These are phyloP conservation scores for Lipomyces kockii DNA, from an alignment of 805 yeast species.

Conservation along the genomic window DNA sequence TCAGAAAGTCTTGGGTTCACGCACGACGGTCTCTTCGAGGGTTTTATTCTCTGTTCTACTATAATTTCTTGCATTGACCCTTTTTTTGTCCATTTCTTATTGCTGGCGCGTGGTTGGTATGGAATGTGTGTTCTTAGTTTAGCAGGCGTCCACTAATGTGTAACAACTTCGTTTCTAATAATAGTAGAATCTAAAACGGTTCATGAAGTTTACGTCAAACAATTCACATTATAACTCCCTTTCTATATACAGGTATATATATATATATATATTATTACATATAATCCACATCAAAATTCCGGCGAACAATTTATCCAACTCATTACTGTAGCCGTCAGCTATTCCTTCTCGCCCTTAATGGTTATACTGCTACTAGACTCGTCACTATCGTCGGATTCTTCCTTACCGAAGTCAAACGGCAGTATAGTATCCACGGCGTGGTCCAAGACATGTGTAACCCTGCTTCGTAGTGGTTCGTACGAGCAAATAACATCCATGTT, in stretches of 20 bases:
- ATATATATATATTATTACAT: too few relatives aligned
- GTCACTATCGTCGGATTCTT: not conserved
- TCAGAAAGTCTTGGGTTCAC: not conserved
- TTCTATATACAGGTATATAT: not conserved
- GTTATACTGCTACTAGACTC: not conserved
- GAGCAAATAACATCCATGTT: slow-evolving; percentile 72
- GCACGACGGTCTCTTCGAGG: not conserved
- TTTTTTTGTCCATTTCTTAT: not conserved
- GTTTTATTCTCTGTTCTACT: not conserved
- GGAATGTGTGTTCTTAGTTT: not conserved
- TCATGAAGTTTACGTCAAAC: not conserved
- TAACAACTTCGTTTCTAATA: too few relatives aligned
- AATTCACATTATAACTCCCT: not conserved
- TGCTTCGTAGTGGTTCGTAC: slow-evolving; percentile 74
- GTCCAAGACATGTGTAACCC: slow-evolving; percentile 78
- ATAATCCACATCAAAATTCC: not conserved
- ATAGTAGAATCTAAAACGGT: too few relatives aligned
- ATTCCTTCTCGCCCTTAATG: not conserved
- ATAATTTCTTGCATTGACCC: not conserved
- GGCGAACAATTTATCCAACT: not conserved
- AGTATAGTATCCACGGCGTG: slow-evolving; percentile 83
- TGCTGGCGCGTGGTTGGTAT: not conserved
- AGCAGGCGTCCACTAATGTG: not conserved
- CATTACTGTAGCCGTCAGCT: not conserved
- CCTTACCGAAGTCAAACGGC: slow-evolving; percentile 50